phyloP scores from a whole-genome alignment of 2,329 filamentous ascomycete species.

The Ascomycota sp. region DNA sequence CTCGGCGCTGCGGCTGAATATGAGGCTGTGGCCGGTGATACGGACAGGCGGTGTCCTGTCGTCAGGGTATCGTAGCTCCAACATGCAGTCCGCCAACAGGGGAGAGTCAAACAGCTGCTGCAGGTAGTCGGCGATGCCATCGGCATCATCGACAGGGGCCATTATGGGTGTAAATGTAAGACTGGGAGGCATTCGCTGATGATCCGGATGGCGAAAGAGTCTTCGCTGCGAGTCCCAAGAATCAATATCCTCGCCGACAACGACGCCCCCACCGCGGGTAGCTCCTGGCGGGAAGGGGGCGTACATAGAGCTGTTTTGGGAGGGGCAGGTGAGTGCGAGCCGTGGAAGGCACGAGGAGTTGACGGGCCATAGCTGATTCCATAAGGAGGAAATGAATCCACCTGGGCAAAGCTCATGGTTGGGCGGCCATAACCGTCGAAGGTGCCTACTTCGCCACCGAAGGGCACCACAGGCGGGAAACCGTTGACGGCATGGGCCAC shows the following conservation, averaged over 20 bases:
- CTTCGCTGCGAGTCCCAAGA: slow-evolving; percentile 10
- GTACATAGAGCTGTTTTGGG: slow-evolving; percentile 22
- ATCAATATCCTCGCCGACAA: slow-evolving; percentile 11
- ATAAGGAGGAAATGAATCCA: slow-evolving; percentile 14
- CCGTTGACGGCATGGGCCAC: slow-evolving; percentile 13
- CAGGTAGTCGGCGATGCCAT: slow-evolving; percentile 19
- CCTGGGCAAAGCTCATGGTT: slow-evolving; percentile 13
- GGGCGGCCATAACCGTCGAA: slow-evolving; percentile 19
- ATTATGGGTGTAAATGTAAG: slow-evolving; percentile 9
- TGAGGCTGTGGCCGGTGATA: slow-evolving; percentile 32
- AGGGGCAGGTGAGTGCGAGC: slow-evolving; percentile 34
- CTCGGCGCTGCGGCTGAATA: slow-evolving; percentile 29
- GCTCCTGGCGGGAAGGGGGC: slow-evolving; percentile 18
- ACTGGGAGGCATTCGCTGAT: slow-evolving; percentile 13
- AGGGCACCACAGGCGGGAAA: slow-evolving; percentile 18
- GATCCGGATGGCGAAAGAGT: slow-evolving; percentile 12
- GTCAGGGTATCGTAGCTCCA: slow-evolving; percentile 24
- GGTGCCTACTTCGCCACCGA: slow-evolving; percentile 13
- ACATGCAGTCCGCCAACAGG: slow-evolving; percentile 20
- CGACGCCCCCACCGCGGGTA: slow-evolving; percentile 15
- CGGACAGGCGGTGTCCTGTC: slow-evolving; percentile 17
- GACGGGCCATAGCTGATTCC: slow-evolving; percentile 27
- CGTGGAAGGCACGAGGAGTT: slow-evolving; percentile 40
- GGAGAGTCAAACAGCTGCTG: slow-evolving; percentile 14
- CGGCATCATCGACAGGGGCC: slow-evolving; percentile 10